A percentile compares a stretch with the other conserved stretches of the same genome.
Evolutionary conservation across 192 early-diverging fungal species (phyloP).

Genomic region (Phlyctochytrium bullatum): DNA sequence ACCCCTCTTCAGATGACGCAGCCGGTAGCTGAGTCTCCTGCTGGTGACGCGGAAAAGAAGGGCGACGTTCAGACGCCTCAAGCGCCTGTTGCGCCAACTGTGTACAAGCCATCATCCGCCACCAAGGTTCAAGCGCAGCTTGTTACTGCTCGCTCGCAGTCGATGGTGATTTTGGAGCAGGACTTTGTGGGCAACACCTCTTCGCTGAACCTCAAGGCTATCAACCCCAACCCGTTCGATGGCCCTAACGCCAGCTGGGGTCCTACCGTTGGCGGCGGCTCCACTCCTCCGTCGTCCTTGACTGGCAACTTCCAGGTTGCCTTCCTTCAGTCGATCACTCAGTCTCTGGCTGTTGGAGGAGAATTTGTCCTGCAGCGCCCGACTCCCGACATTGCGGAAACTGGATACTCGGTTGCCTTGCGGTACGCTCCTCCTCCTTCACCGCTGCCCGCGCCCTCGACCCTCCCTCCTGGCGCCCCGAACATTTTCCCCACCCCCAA

Average conservation of each 20-base stretch:
- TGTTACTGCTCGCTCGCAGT: conserved; percentile 72
- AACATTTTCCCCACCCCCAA: conserved; percentile 49
- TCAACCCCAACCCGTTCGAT: conserved; percentile 92
- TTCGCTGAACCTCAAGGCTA: conserved; percentile 85
- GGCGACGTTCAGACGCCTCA: conserved; percentile 32
- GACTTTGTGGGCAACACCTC: conserved; percentile 90
- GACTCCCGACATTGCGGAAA: conserved; percentile 77
- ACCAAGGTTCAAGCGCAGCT: conserved; percentile 58
- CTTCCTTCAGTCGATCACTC: conserved; percentile 88
- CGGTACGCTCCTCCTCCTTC: conserved; percentile 35
- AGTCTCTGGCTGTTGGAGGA: conserved; percentile 75
- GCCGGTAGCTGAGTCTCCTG: conserved; percentile 31
- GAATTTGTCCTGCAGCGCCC: conserved; percentile 85
- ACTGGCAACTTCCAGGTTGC: conserved; percentile 88
- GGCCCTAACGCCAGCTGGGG: conserved; percentile 22
- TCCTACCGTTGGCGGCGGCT: conserved; percentile 16
- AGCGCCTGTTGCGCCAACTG: conserved; percentile 23
- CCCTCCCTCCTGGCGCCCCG: conserved; percentile 46
- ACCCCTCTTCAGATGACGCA: conserved; percentile 31
- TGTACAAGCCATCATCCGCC: conserved; percentile 29
- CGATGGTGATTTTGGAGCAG: conserved; percentile 89
- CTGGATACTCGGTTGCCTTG: conserved; percentile 56
- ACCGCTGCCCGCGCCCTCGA: conserved; percentile 58
- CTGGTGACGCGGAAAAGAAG: conserved; percentile 23
- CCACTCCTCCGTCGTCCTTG: conserved; percentile 24